These are phyloP conservation scores for Salix dunnii DNA, from an alignment of 345 rosid species.

Conservation along the genomic window DNA sequence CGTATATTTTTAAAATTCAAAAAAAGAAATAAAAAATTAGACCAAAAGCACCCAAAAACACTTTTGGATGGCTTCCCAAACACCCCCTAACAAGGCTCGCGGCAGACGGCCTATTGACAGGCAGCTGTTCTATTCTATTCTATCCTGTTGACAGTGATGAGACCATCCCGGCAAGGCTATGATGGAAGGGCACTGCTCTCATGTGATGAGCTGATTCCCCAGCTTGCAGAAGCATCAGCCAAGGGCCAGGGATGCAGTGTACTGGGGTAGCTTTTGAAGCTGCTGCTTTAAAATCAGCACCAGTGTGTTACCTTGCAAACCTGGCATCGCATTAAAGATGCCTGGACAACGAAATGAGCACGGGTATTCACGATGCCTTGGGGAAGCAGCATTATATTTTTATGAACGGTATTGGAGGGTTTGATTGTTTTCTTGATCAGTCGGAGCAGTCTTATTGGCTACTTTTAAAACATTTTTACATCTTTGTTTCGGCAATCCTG, in stretches of 20 bases:
- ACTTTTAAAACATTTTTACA: too few species aligned
- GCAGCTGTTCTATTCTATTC: slow-evolving; percentile 67
- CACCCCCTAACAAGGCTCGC: slow-evolving; percentile 67
- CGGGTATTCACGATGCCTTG: neutral
- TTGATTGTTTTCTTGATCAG: neutral
- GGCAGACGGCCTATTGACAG: slow-evolving; percentile 77
- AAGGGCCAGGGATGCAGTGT: slow-evolving; percentile 86
- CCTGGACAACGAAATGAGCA: slow-evolving; percentile 63
- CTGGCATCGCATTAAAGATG: slow-evolving; percentile 80
- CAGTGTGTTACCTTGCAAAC: slow-evolving; percentile 32
- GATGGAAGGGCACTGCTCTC: slow-evolving; percentile 38
- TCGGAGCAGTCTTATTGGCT: neutral
- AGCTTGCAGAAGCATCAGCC: slow-evolving; percentile 77
- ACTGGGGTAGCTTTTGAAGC: slow-evolving; percentile 71
- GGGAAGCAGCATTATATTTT: neutral
- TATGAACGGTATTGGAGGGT: neutral
- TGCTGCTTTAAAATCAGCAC: slow-evolving; percentile 70
- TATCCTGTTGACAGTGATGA: slow-evolving; percentile 17
- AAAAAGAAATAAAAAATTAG: too few species aligned
- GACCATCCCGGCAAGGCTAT: slow-evolving; percentile 68
- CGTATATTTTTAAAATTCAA: too few species aligned
- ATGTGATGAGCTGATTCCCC: slow-evolving; percentile 76
- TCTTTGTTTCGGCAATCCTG: neutral
- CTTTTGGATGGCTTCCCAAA: too few species aligned
- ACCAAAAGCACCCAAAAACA: too few species aligned